Evolutionary conservation across 768 basidiomycete species (phyloP).

Genomic region (Cubamyces sp.): DNA sequence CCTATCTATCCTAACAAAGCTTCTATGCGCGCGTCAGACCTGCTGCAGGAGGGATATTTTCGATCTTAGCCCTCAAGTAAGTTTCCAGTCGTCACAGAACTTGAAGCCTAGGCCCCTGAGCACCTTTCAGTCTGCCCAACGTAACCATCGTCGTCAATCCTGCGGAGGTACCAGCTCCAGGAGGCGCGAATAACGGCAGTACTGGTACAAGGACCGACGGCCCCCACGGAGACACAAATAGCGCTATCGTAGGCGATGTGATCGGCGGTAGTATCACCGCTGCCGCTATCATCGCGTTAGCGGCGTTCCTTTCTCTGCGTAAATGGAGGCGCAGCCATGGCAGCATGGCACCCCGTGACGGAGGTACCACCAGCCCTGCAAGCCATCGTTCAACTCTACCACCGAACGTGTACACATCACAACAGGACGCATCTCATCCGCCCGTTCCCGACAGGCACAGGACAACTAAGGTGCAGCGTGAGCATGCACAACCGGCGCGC

Average conservation of each 20-base stretch:
- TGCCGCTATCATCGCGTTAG: background rate
- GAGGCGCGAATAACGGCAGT: background rate
- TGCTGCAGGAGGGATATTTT: slow-evolving; percentile 19
- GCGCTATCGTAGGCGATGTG: slow-evolving; percentile 19
- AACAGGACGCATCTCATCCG: no score
- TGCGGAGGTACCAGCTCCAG: no score
- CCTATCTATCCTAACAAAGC: no score
- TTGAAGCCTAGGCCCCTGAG: background rate
- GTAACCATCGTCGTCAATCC: slow-evolving; percentile 8
- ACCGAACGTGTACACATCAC: no score
- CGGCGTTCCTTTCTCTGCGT: slow-evolving; percentile 3
- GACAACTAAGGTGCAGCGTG: no score
- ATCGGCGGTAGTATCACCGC: slow-evolving; percentile 9
- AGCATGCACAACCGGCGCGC: no score
- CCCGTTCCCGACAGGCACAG: no score
- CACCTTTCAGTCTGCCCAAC: slow-evolving; percentile 10
- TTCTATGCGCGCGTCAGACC: no score
- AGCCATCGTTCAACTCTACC: no score
- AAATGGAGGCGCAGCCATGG: background rate
- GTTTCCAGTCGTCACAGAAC: background rate
- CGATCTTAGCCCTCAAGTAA: slow-evolving; percentile 21
- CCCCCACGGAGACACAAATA: background rate
- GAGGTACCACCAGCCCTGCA: slow-evolving; percentile 2
- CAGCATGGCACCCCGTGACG: background rate
- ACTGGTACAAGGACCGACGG: no score